A percentile compares a stretch with the other conserved stretches of the same genome.
phyloP scores from a whole-genome alignment of 192 early-diverging fungal genomes.

The Rhizoclosmatium sp. region DNA sequence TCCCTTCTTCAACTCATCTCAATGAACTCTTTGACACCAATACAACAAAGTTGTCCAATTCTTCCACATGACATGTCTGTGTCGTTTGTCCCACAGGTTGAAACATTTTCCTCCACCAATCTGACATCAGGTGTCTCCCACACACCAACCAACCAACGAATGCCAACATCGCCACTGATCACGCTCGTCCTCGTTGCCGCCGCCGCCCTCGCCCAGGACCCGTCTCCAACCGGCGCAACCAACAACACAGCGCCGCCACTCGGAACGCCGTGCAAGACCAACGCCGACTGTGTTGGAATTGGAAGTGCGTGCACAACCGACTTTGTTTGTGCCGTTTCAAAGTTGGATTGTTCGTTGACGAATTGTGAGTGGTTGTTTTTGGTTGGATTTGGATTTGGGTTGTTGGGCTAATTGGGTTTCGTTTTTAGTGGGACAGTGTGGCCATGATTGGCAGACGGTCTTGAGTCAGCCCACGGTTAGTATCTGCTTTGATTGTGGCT shows the following conservation, averaged over 20 bases:
- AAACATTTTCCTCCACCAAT: not conserved
- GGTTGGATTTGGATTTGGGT: not conserved
- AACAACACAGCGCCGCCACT: conserved; percentile 2
- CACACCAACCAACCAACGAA: not conserved
- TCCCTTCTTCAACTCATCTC: no score
- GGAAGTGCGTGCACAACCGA: conserved; percentile 19
- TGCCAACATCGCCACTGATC: not conserved
- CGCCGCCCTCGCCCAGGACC: not conserved
- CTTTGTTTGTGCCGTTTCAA: conserved; percentile 10
- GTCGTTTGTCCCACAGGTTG: not conserved
- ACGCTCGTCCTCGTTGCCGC: conserved; percentile 1
- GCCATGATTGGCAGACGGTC: not conserved
- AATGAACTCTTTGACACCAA: no score
- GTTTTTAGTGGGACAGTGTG: conserved; percentile 14
- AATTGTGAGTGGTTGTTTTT: not conserved
- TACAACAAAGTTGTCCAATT: no score
- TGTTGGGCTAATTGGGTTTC: not conserved
- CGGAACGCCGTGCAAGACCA: conserved; percentile 22
- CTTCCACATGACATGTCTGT: no score
- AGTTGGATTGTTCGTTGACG: conserved; percentile 7
- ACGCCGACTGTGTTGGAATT: conserved; percentile 28
- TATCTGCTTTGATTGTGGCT: not conserved
- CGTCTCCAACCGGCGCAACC: not conserved
- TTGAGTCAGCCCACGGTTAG: conserved; percentile 26
- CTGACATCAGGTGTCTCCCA: not conserved